Percentiles rank a stretch among this genome's conserved stretches.
These are phyloP conservation scores for Solanum dulcamara DNA, from an alignment of 257 asterid genomes.

Conservation along the genomic window DNA sequence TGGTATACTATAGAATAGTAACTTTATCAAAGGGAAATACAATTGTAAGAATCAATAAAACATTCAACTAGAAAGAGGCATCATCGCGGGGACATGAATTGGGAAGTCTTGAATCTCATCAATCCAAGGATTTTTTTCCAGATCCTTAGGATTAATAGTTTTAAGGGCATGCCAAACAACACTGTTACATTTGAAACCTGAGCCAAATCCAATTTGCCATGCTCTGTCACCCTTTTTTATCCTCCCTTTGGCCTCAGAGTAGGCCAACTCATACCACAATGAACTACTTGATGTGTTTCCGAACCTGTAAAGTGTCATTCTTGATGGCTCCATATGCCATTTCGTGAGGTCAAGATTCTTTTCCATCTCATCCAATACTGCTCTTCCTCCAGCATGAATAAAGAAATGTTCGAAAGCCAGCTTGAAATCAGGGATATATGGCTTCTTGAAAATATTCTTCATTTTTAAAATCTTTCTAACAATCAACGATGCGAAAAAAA, in stretches of 20 bases:
- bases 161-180: not conserved
- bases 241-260: not conserved
- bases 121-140: not conserved
- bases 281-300: not conserved
- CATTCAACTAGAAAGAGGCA: not conserved
- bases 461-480: constrained; percentile 4
- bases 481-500: not conserved
- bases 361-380: not conserved
- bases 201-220: not conserved
- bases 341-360: not conserved
- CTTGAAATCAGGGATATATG: not conserved
- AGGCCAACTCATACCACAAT: not conserved
- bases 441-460: not conserved
- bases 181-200: not conserved
- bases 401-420: not conserved
- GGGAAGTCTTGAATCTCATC: not conserved
- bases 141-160: not conserved
- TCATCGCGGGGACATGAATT: not conserved
- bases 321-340: not conserved
- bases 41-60: not conserved
- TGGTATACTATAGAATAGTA: too few species aligned
- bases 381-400: not conserved
- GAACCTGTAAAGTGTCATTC: not conserved
- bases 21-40: not conserved
- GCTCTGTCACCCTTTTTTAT: not conserved